Conservation (phyloP, 192 early-diverging fungal species). For the Backusella psychrophila region DNA sequence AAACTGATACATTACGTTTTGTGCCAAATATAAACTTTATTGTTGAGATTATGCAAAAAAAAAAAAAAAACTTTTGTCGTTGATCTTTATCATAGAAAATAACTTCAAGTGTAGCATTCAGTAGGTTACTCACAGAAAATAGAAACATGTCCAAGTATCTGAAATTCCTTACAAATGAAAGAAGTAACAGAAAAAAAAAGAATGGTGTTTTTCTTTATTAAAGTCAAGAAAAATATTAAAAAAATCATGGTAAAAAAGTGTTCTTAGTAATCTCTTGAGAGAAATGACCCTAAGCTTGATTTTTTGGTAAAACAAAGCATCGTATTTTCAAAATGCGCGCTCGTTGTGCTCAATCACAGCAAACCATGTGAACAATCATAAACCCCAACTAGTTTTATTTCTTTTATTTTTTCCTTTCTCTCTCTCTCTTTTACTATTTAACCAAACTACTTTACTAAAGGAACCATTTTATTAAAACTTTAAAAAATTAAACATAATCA, state of each 20-base stretch:
- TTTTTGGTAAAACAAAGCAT: not conserved
- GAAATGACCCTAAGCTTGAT: no score
- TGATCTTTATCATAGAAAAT: not conserved
- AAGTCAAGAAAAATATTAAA: not conserved
- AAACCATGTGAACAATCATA: conserved; percentile 1
- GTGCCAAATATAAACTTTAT: not conserved
- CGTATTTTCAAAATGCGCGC: conserved; percentile 1
- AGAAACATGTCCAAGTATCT: not conserved
- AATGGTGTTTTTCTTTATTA: not conserved
- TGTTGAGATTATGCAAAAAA: not conserved
- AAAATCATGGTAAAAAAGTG: not conserved
- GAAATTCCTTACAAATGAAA: not conserved
- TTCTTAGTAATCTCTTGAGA: not conserved
- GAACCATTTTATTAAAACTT: not conserved
- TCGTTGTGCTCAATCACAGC: not conserved
- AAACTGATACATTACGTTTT: not conserved
- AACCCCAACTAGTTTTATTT: not conserved
- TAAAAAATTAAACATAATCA: not conserved
- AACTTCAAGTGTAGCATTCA: not conserved
- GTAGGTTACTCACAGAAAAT: not conserved
- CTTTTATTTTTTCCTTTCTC: not conserved
- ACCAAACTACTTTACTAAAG: not conserved
- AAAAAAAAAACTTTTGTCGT: no score
- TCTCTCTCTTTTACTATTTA: not conserved
- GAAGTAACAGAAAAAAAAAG: not conserved